phyloP scores from a whole-genome alignment of 148 eudicot species.

The Hydrangea macrophylla region DNA sequence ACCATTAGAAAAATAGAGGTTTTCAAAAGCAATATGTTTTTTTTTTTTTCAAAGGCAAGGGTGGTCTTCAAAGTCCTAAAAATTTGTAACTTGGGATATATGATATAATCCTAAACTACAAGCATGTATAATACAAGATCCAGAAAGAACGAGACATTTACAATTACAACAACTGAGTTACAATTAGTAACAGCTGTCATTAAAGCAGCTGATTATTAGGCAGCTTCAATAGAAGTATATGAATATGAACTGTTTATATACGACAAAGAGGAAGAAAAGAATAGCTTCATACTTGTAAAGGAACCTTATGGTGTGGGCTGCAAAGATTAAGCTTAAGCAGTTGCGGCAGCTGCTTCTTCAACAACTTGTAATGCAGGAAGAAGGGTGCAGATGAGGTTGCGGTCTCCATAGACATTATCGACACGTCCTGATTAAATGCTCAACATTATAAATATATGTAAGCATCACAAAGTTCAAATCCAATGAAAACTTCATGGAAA shows the following conservation, averaged over 20 bases:
- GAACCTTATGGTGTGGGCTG: not conserved
- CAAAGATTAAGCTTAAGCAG: constrained; percentile 44
- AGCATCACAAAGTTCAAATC: not conserved
- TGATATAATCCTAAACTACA: no score
- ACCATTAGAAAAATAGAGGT: no score
- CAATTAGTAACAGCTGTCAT: constrained; percentile 7
- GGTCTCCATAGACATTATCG: constrained; percentile 94
- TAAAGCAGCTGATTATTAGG: constrained; percentile 7
- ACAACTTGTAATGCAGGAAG: constrained; percentile 65
- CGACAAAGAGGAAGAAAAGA: constrained; percentile 18
- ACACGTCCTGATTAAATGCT: constrained; percentile 55
- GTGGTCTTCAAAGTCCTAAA: no score
- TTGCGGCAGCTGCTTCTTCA: constrained; percentile 77
- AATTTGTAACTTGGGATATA: no score
- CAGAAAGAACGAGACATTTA: not conserved
- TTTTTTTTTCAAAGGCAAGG: no score
- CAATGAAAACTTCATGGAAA: no score
- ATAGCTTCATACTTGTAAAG: constrained; percentile 2
- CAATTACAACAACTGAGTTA: constrained; percentile 13
- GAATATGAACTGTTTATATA: constrained; percentile 20
- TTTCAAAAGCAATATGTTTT: no score
- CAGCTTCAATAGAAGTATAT: not conserved
- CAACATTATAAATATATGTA: no score
- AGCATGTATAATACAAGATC: no score
- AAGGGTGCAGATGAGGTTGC: constrained; percentile 93